phyloP scores from a whole-genome alignment of 371 early-diverging fungal genomes.

The Capillidium heterosporum region DNA sequence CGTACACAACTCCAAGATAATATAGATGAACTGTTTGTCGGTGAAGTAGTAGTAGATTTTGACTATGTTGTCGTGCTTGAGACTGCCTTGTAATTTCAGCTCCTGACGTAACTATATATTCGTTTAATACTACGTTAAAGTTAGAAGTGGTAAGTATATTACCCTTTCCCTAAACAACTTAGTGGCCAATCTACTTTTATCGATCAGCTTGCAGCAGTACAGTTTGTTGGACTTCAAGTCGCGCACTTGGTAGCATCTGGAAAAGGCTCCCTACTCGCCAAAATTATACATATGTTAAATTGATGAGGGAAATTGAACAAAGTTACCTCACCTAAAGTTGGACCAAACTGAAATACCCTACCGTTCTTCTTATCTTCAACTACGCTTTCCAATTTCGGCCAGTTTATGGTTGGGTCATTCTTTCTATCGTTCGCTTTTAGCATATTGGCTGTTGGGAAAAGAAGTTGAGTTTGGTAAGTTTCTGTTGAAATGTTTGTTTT shows the following conservation, averaged over 20 bases:
- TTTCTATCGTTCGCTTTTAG: too few relatives aligned
- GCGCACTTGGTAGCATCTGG: not conserved
- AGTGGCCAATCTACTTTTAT: not conserved
- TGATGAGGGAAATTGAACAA: too few relatives aligned
- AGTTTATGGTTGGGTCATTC: too few relatives aligned
- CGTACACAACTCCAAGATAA: slow-evolving; percentile 90
- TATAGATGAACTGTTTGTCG: slow-evolving; percentile 73
- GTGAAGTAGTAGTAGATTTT: slow-evolving; percentile 71
- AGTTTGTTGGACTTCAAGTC: not conserved
- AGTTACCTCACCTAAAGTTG: not conserved
- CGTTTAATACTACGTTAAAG: too few relatives aligned
- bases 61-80: slow-evolving; percentile 75
- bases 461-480: too few relatives aligned
- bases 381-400: not conserved
- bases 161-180: not conserved
- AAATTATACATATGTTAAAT: too few relatives aligned
- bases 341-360: not conserved
- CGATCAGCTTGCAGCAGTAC: not conserved
- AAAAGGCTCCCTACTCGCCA: not conserved
- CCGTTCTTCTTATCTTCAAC: not conserved
- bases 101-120: slow-evolving; percentile 50
- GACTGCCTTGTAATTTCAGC: slow-evolving; percentile 63
- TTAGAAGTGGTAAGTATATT: too few relatives aligned
- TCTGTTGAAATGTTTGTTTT: too few relatives aligned
- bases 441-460: too few relatives aligned